Conservation (phyloP, 176 grass and related monocot genomes). For the Oryza rufipogon region DNA sequence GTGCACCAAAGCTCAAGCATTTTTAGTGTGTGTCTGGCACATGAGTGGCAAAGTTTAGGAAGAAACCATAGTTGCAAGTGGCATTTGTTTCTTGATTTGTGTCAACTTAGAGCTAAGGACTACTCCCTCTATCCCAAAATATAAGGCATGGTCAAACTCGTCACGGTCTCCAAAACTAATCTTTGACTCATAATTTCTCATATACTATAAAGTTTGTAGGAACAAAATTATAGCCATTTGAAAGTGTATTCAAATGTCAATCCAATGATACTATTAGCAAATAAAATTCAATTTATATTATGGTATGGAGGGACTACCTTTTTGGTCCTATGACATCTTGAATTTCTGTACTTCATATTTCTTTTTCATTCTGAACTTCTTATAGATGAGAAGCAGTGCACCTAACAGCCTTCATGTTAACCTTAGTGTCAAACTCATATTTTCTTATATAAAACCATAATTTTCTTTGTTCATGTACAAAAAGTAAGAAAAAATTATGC, state of each 20-base stretch:
- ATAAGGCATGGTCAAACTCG: no score
- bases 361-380: background rate
- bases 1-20: background rate
- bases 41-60: background rate
- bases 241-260: no score
- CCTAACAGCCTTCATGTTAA: conserved; percentile 2
- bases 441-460: background rate
- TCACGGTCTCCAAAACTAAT: no score
- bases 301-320: no score
- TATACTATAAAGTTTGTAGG: no score
- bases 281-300: no score
- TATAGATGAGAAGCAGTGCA: background rate
- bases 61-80: background rate
- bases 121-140: background rate
- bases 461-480: conserved; percentile 2
- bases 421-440: background rate
- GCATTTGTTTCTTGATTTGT: background rate
- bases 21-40: background rate
- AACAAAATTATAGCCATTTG: no score
- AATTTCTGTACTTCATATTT: background rate
- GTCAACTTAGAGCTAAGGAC: background rate
- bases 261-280: no score
- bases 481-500: conserved; percentile 1
- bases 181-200: no score
- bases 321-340: background rate